Percentiles rank a stretch among this genome's conserved stretches.
Evolutionary conservation across 192 early-diverging fungal genomes (phyloP).

Genomic region (Geranomyces variabilis): DNA sequence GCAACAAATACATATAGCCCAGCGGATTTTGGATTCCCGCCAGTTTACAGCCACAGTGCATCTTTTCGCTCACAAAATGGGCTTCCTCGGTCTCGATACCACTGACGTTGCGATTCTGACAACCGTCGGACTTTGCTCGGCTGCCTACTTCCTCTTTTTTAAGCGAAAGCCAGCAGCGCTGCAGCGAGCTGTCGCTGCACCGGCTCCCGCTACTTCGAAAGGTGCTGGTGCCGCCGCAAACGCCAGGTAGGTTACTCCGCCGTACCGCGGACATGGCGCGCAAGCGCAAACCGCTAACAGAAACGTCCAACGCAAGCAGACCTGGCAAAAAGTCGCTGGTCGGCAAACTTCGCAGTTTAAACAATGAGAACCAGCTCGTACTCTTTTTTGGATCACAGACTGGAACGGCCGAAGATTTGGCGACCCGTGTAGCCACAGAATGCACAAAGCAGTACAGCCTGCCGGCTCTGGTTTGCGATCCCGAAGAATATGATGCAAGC

Average conservation of each 20-base stretch:
- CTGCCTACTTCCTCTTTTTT: slow-evolving; percentile 28
- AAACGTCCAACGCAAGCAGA: no score
- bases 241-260: neutral
- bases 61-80: no score
- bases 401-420: slow-evolving; percentile 98
- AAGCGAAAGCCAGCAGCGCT: neutral
- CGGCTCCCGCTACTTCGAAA: slow-evolving; percentile 5
- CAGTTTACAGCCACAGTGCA: no score
- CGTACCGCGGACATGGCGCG: no score
- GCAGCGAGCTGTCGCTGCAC: neutral
- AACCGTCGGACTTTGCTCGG: slow-evolving; percentile 31
- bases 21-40: no score
- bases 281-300: no score
- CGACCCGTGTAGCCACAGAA: slow-evolving; percentile 87
- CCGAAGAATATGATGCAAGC: slow-evolving; percentile 91
- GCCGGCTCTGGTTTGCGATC: slow-evolving; percentile 77
- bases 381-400: slow-evolving; percentile 98
- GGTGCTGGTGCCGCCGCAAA: neutral
- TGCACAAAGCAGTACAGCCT: slow-evolving; percentile 72
- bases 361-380: slow-evolving; percentile 60
- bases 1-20: no score
- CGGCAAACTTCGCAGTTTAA: slow-evolving; percentile 35
- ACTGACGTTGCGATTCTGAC: slow-evolving; percentile 43
- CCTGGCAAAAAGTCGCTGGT: slow-evolving; percentile 48
- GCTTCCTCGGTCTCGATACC: slow-evolving; percentile 23